Percentiles rank a stretch among this genome's conserved stretches.
Conservation (phyloP, 768 basidiomycete genomes). For the Russula brevipes region DNA sequence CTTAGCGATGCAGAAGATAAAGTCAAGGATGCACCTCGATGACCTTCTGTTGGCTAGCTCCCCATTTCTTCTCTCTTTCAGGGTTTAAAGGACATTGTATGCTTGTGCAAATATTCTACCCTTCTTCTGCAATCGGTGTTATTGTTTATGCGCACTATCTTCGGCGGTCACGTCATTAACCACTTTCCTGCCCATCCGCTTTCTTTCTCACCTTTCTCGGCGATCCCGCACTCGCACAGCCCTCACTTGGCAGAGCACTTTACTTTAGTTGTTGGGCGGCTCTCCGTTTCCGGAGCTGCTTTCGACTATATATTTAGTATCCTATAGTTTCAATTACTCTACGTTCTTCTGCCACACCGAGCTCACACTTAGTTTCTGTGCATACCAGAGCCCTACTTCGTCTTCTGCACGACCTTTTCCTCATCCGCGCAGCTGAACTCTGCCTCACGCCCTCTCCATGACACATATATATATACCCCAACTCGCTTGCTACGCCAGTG, state of each 20-base stretch:
- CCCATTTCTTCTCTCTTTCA: slow-evolving; percentile 5
- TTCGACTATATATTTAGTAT: slow-evolving; percentile 12
- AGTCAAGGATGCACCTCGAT: slow-evolving; percentile 27
- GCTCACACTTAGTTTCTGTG: slow-evolving; percentile 3
- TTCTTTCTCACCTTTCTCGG: slow-evolving; percentile 1
- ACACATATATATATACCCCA: slow-evolving; percentile 21
- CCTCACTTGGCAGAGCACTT: slow-evolving; percentile 11
- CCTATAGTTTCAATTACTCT: slow-evolving; percentile 12
- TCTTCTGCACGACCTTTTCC: neutral
- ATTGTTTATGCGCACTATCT: slow-evolving; percentile 23
- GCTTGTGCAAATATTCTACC: slow-evolving; percentile 23
- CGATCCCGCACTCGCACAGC: slow-evolving; percentile 1
- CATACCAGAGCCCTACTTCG: neutral
- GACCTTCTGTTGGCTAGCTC: neutral
- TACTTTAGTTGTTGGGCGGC: slow-evolving; percentile 19
- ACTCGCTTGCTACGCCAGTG: slow-evolving; percentile 19
- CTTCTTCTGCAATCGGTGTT: slow-evolving; percentile 21
- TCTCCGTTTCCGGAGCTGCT: slow-evolving; percentile 12
- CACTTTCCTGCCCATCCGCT: slow-evolving; percentile 7
- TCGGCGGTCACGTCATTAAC: slow-evolving; percentile 20
- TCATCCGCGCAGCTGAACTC: neutral
- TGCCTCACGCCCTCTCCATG: slow-evolving; percentile 9
- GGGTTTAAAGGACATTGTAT: slow-evolving; percentile 24
- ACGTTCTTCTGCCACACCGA: slow-evolving; percentile 2
- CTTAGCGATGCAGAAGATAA: slow-evolving; percentile 45